phyloP scores from a whole-genome alignment of 1,284 basidiomycete species.

The Pulchroboletus neoregius region DNA sequence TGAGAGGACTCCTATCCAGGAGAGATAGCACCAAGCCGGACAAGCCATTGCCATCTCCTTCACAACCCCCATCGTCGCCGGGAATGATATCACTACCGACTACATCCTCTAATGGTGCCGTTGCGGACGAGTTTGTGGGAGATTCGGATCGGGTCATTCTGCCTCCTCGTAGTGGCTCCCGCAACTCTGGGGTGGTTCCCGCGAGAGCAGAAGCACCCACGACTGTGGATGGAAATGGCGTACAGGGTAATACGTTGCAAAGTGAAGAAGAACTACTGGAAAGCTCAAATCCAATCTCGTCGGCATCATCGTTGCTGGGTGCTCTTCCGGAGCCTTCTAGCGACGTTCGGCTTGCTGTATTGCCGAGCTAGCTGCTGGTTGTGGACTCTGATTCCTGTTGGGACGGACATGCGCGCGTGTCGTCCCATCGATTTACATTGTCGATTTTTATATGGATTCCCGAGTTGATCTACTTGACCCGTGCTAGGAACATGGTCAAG shows the following conservation, averaged over 20 bases:
- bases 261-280: constrained; percentile 8
- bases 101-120: constrained; percentile 9
- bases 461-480: constrained; percentile 18
- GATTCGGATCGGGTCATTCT: constrained; percentile 18
- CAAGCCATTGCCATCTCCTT: constrained; percentile 30
- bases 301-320: constrained; percentile 2
- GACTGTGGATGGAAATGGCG: constrained; percentile 8
- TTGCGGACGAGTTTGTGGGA: constrained; percentile 11
- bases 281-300: constrained; percentile 9
- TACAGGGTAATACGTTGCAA: constrained; percentile 3
- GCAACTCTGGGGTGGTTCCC: constrained; percentile 6
- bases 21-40: constrained; percentile 29
- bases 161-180: constrained; percentile 21
- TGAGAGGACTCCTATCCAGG: constrained; percentile 31
- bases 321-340: constrained; percentile 2
- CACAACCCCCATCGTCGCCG: constrained; percentile 24
- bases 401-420: background rate
- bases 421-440: constrained; percentile 14
- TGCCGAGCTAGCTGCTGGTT: constrained; percentile 13
- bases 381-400: too few relatives aligned
- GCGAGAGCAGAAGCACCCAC: constrained; percentile 8
- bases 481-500: too few relatives aligned
- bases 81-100: constrained; percentile 3
- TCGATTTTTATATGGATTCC: constrained; percentile 16
- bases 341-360: constrained; percentile 4